Evolutionary conservation across 306 rosid species (phyloP), one percentile per base, ranked within the genome.

Genomic region (Coriaria nepalensis): DNA sequence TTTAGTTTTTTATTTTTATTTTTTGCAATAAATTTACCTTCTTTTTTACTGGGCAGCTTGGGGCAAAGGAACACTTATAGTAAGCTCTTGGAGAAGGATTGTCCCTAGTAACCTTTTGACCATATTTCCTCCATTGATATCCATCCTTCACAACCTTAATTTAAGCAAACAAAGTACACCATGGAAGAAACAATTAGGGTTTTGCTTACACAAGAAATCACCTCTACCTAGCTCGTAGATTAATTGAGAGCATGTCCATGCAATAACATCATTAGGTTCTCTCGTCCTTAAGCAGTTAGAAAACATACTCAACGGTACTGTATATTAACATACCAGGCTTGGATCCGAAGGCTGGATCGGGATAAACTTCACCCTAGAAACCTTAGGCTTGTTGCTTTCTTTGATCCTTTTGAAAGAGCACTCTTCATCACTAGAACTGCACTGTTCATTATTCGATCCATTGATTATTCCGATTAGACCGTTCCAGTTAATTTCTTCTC

Each of bases 51-150:
- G 86, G 86, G 62, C 96, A 88, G 56, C 14, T 70, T 68, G 96
- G 95, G 56, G 93, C 88, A 70, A 53, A 64, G 50, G 96, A 88
- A 67, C 96, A 88, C 55, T 55, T 83, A 55, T 72, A 88, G 70
- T 88, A 88, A 47, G 96, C 96, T 64, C 95, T 81, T 4, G 96
- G 96, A 61, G 90, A 88, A 4, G 96, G 96, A 64, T 88, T 88
- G 50, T 88, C 95, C 59, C 80, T 76, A 6, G 96, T 88, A n/a
- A 83, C 93, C 71, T 88, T 88, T 40, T 88, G 94, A 40, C 96
- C 96, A 60, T 88, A 83, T 61, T 88, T 88, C 45, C 96, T 78
- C 96, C 96, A 88, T 33, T 88, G 94, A 66, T 80, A 80, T 65
- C 96, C 94, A 53, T 88, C 96, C 72, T 74, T 80, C 70, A 88